Base-by-base conservation (phyloP, 2,329 filamentous ascomycete genomes). In the Sodiomyces alkalinus region DNA sequence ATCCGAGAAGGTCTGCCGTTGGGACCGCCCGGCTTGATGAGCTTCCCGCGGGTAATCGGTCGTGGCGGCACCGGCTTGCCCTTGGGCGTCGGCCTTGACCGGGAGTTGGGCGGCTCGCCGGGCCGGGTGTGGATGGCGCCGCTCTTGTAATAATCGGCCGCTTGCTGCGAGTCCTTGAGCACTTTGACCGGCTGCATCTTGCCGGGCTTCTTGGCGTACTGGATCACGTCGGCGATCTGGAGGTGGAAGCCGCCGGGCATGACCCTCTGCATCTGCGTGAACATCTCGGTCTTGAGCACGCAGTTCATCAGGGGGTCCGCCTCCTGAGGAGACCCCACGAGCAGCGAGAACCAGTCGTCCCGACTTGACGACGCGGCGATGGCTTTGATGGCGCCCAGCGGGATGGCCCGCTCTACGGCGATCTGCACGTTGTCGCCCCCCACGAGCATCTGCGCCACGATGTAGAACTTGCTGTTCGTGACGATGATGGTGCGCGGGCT, bases 121-220 rank as follows among this genome's bases (percentile, higher is more conserved):
- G 67, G 72, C 24, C 75, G 76, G 1, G 86, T 93, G 49, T 94
- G 90, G 30, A 98, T 74, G 11, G 77, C 77, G 34, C 81, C 76
- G 49, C 85, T 94, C 68, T 98, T 98, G 64, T 98, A 98, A 37
- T 74, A 69, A 52, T 98, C 90, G 26, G 75, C 75, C 4, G 65
- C 58, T 29, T 78, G 68, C 29, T 74, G 69, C 1, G 86, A 75
- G 48, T 98, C 90, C 55, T 92, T 93, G 35, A 92, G 47, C 7
- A 81, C 81, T 59, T 96, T 96, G 46, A 98, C 80, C 5, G 74
- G 56, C 30, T 87, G 80, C 51, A 82, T 68, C 59, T 98, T 98
- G 31, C 82, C 82, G 1, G 90, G 90, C 56, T 98, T 98, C 67
- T 96, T 98, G 47, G 87, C 86, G 53, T 93, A 98, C 49, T 93